Conservation (phyloP, 2,329 filamentous ascomycete species). For the Epichloe baconii region DNA sequence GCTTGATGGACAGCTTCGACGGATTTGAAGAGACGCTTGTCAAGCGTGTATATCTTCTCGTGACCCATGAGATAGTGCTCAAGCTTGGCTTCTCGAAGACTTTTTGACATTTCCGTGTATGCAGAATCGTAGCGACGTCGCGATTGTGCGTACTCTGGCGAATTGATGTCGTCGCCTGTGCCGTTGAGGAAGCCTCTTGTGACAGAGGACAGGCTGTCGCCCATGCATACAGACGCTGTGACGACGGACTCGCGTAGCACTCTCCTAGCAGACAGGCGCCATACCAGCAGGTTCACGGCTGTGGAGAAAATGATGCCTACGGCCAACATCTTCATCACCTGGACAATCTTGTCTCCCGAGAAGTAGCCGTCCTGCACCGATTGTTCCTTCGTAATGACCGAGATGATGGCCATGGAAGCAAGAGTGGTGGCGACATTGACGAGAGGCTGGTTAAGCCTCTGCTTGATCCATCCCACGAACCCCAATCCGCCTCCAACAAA, state of each 20-base stretch:
- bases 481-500: conserved; percentile 81
- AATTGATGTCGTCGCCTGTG: conserved; percentile 62
- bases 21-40: conserved; percentile 69
- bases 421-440: conserved; percentile 79
- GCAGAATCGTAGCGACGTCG: conserved; percentile 51
- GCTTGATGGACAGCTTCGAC: conserved; percentile 78
- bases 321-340: conserved; percentile 73
- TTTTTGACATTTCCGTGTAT: conserved; percentile 59
- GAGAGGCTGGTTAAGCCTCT: conserved; percentile 61
- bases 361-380: conserved; percentile 73
- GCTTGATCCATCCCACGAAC: conserved; percentile 79
- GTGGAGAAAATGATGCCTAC: conserved; percentile 62
- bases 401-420: conserved; percentile 78
- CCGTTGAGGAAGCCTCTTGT: conserved; percentile 75
- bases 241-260: conserved; percentile 61
- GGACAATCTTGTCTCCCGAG: conserved; percentile 66
- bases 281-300: conserved; percentile 63
- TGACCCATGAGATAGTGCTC: conserved; percentile 76
- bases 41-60: conserved; percentile 65
- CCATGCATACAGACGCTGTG: conserved; percentile 59
- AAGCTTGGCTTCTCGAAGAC: conserved; percentile 72
- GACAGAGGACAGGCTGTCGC: conserved; percentile 70
- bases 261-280: conserved; percentile 63
- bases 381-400: conserved; percentile 81
- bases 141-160: conserved; percentile 49